A percentile compares a stretch with the other conserved stretches of the same genome.
Conservation (phyloP, 2,329 filamentous ascomycete genomes). For the Neonectria hederae region DNA sequence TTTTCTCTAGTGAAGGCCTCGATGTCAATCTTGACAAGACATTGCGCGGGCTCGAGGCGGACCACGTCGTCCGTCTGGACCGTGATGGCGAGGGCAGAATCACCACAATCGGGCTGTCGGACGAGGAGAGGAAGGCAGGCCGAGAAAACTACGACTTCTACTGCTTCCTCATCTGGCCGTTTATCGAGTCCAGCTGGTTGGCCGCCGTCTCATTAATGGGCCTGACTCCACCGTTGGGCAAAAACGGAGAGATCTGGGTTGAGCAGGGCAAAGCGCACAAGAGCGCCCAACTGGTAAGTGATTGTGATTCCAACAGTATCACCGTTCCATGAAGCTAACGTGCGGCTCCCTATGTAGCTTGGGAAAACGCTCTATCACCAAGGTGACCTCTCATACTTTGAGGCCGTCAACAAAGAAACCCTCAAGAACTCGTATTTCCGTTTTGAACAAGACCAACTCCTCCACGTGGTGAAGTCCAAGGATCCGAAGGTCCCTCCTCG, state of each 20-base stretch:
- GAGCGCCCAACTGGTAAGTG: slow-evolving; percentile 77
- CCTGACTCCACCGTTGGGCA: slow-evolving; percentile 74
- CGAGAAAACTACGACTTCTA: slow-evolving; percentile 98
- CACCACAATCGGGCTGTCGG: slow-evolving; percentile 76
- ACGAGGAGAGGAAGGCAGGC: slow-evolving; percentile 78
- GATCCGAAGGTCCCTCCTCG: slow-evolving; percentile 69
- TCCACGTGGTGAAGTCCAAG: slow-evolving; percentile 76
- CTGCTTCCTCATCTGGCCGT: slow-evolving; percentile 98
- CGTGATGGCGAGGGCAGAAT: slow-evolving; percentile 65
- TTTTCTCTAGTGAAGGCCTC: slow-evolving; percentile 90
- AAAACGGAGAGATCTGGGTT: slow-evolving; percentile 78
- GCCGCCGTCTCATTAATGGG: slow-evolving; percentile 89
- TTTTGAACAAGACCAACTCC: slow-evolving; percentile 90
- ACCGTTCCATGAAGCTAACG: slow-evolving; percentile 18
- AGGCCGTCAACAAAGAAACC: slow-evolving; percentile 98
- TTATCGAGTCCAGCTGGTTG: slow-evolving; percentile 94
- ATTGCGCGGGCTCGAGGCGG: slow-evolving; percentile 77
- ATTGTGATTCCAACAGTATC: not conserved
- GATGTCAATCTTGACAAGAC: slow-evolving; percentile 83
- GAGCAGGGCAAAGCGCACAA: slow-evolving; percentile 81
- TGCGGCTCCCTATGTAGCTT: slow-evolving; percentile 59
- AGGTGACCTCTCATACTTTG: slow-evolving; percentile 95
- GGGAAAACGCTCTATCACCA: slow-evolving; percentile 98
- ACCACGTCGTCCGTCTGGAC: slow-evolving; percentile 77
- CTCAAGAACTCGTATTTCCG: slow-evolving; percentile 91